Evolutionary conservation across 192 early-diverging fungal species (phyloP), one percentile per base, ranked within the genome.

Genomic region (Mortierella antarctica): DNA sequence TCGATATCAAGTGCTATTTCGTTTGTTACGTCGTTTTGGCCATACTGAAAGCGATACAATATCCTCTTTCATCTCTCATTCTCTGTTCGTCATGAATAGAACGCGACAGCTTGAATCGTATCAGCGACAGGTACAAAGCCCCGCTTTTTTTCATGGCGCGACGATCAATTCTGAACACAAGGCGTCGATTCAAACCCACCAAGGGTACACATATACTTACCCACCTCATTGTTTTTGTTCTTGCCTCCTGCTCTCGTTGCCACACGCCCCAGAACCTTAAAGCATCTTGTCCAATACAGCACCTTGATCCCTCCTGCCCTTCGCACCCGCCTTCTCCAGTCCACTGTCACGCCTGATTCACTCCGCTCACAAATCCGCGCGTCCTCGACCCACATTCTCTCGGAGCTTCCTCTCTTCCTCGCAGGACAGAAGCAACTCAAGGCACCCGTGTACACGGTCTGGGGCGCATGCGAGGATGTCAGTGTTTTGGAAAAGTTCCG

Each of bases 381-480:
- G 0, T 83, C 83, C 7, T 52, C 75, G 5, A 61, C 55, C 5
- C 71, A 84, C 10, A 83, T 85, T 49, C 49, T 90, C 18, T 90
- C 89, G 2, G 89, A 90, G 65, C 80, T 90, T 53, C 86, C 89
- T 1, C 58, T 75, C 4, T 88, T 82, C 42, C 63, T 85, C 10
- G 57, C 84, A 2, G 86, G 84, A 54, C 62, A 83, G 21, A 83
- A 84, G 21, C 49, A 71, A 12, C 54, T 90, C 20, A 85, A 86
- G 40, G 86, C 88, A 7, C 89, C 89, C 6, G 85, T 90, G 1
- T 90, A 88, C 57, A 87, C 89, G 1, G 86, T 90, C 11, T 90
- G 89, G 89, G 89, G 89, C 23, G 86, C 85, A 5, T 90, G 89
- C 52, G 89, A 90, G 65, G 89, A 90, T 73, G 87, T 90, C 11